Percentiles rank a stretch among this genome's conserved stretches.
Evolutionary conservation across 805 yeast genomes (phyloP).

Genomic region (Candida quercuum): DNA sequence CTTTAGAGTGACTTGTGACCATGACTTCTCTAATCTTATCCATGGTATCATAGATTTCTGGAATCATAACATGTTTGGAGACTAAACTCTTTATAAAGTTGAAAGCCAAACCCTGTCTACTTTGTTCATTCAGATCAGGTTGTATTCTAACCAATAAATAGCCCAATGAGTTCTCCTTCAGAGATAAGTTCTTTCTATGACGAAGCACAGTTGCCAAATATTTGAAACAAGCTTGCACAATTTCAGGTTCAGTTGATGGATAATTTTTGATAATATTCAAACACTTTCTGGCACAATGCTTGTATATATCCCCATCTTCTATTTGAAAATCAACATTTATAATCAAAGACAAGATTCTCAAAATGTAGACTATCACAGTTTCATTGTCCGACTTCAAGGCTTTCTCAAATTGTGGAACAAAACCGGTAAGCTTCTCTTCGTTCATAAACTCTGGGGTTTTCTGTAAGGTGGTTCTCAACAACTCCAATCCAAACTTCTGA

Average conservation of each 20-base stretch:
- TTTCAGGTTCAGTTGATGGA: conserved; percentile 70
- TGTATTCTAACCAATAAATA: conserved; percentile 65
- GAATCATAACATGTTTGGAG: conserved; percentile 64
- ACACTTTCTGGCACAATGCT: conserved; percentile 54
- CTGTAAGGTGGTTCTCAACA: conserved; percentile 64
- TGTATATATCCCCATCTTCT: conserved; percentile 39
- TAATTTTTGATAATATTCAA: conserved; percentile 64
- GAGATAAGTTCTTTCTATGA: conserved; percentile 55
- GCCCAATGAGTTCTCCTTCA: conserved; percentile 68
- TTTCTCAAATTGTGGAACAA: conserved; percentile 64
- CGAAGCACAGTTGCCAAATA: conserved; percentile 69
- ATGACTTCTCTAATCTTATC: conserved; percentile 74
- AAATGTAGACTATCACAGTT: conserved; percentile 62
- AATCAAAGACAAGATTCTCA: conserved; percentile 55
- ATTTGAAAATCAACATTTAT: conserved; percentile 59
- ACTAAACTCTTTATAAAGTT: conserved; percentile 77
- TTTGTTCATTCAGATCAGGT: conserved; percentile 89
- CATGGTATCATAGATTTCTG: conserved; percentile 88
- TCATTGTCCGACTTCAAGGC: conserved; percentile 67
- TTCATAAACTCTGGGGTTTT: conserved; percentile 57
- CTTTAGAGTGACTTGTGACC: conserved; percentile 83
- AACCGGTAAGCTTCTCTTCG: conserved; percentile 58
- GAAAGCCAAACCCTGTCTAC: conserved; percentile 82
- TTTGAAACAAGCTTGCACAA: conserved; percentile 75
- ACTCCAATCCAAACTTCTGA: conserved; percentile 72